Percentiles rank a stretch among this genome's conserved stretches.
Conservation (phyloP, 139 green algal genomes). For the Ettlia oleoabundans region DNA sequence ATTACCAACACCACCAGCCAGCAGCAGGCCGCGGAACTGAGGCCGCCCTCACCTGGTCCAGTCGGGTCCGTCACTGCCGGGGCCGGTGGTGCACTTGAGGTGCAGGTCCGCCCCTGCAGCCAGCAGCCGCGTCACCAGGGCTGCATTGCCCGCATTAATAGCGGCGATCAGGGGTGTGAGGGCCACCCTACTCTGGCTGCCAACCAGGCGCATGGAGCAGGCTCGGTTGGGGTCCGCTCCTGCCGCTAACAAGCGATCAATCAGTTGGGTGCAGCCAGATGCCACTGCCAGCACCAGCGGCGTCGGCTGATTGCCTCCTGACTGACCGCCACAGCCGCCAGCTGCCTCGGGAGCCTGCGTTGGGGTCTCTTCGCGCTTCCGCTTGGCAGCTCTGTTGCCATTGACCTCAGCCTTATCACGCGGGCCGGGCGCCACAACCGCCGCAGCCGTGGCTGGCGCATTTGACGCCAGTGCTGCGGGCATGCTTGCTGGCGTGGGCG, state of each 20-base stretch:
- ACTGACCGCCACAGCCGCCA: too few relatives aligned
- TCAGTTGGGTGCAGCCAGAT: neutral
- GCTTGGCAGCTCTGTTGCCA: neutral
- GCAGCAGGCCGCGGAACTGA: neutral
- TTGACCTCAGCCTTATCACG: too few relatives aligned
- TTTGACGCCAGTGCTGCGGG: too few relatives aligned
- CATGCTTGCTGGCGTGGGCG: too few relatives aligned
- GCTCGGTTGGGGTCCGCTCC: neutral
- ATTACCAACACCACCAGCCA: too few relatives aligned
- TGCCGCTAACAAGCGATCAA: neutral
- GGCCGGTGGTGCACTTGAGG: neutral
- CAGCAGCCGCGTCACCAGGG: neutral
- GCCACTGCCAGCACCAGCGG: slow-evolving; percentile 19
- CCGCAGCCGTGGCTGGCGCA: too few relatives aligned
- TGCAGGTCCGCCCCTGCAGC: slow-evolving; percentile 11
- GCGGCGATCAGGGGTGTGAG: slow-evolving; percentile 25
- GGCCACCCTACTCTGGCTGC: neutral
- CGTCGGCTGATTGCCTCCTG: neutral
- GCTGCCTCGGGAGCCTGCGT: neutral
- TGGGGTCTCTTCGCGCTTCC: too few relatives aligned
- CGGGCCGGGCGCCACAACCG: too few relatives aligned
- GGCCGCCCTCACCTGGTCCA: neutral
- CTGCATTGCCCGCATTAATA: neutral
- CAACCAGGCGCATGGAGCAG: neutral
- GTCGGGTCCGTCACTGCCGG: neutral